Evolutionary conservation across 805 yeast species (phyloP), one percentile per base, ranked within the genome.

Genomic region (Metschnikowia gelsemii): DNA sequence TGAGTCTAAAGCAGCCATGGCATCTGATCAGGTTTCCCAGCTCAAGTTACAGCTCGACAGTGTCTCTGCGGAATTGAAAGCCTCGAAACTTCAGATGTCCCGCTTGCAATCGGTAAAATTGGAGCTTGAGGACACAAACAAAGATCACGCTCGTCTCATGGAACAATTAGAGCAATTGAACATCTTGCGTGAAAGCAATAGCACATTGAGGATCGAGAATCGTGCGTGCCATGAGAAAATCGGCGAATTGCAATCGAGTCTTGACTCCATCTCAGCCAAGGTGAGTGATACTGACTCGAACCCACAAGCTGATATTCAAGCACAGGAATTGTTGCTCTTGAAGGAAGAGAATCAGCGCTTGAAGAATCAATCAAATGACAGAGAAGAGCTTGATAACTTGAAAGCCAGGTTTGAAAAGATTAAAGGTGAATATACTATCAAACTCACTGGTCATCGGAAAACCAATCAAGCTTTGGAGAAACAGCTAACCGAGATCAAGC

Each of bases 121-220:
- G 8, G 50, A 59, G 30, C 32, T 65, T 8, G 61, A 59, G 7
- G 63, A 50, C 48, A 45, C 47, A 60, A 67, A 64, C 32, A 55
- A 64, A 17, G 77, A 71, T 38, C 80, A 79, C 40, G 60, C 67
- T 5, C 66, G 70, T 31, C 55, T 83, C 16, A 44, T 73, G 42
- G 70, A 72, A 35, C 82, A 80, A 52, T 63, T 82, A 38, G 75
- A 80, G 42, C 84, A 83, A 48, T 59, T 84, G 58, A 79, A 77
- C 50, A 64, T 83, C 19, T 60, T 84, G 40, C 70, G 85, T 38
- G 91, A 84, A 58, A 82, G 87, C 51, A 84, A 84, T 52, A 64
- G 71, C 7, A 76, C 86, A 2, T 66, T 84, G 49, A 72, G 90
- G 37, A 66, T 68, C 40, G 87, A 82, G 39, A 63, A 70, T 40